phyloP scores from a whole-genome alignment of 441 rosid species.

The Gossypium trilobum region DNA sequence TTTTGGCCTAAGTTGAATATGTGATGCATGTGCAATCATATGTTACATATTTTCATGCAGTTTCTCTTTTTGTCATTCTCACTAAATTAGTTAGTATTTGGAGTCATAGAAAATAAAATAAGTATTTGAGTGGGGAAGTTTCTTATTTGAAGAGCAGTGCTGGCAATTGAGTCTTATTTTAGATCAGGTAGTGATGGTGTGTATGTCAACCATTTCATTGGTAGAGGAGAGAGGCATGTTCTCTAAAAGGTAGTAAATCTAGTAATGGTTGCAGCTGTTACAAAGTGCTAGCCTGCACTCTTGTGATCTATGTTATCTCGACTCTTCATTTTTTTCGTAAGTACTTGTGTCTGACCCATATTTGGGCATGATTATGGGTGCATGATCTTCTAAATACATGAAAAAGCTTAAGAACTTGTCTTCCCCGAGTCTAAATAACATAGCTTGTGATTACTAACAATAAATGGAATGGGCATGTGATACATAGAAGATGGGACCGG shows the following conservation, averaged over 20 bases:
- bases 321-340: background rate
- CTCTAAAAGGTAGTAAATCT: background rate
- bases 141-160: background rate
- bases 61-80: background rate
- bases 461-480: conserved; percentile 2
- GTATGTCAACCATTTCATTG: background rate
- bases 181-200: background rate
- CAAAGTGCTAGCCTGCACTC: background rate
- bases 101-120: background rate
- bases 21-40: conserved; percentile 2
- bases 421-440: background rate
- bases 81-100: background rate
- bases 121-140: background rate
- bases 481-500: background rate
- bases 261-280: background rate
- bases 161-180: background rate
- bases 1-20: background rate
- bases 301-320: background rate
- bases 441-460: background rate
- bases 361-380: background rate
- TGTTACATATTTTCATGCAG: background rate
- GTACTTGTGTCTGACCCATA: background rate
- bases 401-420: background rate
- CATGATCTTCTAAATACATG: background rate
- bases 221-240: background rate